Evolutionary conservation across 1,284 basidiomycete genomes (phyloP), one percentile per base, ranked within the genome.

Genomic region (Trametes versicolor): DNA sequence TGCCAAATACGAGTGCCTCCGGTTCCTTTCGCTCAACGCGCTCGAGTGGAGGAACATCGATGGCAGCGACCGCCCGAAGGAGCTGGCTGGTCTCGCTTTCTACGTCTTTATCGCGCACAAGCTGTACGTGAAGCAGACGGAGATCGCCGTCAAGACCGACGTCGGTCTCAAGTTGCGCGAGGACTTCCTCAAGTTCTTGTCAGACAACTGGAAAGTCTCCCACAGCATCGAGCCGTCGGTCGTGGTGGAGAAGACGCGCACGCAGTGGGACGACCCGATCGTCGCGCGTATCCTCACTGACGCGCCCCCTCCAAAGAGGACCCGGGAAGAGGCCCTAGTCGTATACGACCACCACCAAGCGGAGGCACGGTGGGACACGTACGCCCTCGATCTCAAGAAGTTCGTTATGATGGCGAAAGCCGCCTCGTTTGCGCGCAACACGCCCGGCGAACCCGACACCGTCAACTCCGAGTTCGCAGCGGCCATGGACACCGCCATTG

Each of bases 41-140:
- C 6, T 53, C 51, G 51, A 53, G 51, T 53, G 51, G 51, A 17
- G 51, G 1, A 1, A 4, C 8, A 12, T 53, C 51, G 51, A 53
- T 34, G 21, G n/a, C 51, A 17, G 25, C 51, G 23, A 53, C n/a
- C 6, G 17, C n/a, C 19, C n/a, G 2, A 7, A n/a, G 8, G 19
- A 37, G 19, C 25, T 53, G 21, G 34, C 21, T 1, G 51, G 6
- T 34, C 3, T 53, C 34, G 34, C 34, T 1, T 6, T 53, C 34
- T 29, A 2, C 5, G 21, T 39, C 8, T 25, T 37, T 8, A 10
- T 53, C 8, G 51, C 34, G n/a, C 32, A 9, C n/a, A n/a, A 34
- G n/a, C 37, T 53, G 21, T 53, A 53, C 34, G 34, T 21, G 7
- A 17, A n/a, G 6, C 12, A 21, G 2, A 37, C 51, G 34, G 23